Evolutionary conservation across 306 rosid species (phyloP), one percentile per base, ranked within the genome.

Genomic region (Medicago ruthenica): DNA sequence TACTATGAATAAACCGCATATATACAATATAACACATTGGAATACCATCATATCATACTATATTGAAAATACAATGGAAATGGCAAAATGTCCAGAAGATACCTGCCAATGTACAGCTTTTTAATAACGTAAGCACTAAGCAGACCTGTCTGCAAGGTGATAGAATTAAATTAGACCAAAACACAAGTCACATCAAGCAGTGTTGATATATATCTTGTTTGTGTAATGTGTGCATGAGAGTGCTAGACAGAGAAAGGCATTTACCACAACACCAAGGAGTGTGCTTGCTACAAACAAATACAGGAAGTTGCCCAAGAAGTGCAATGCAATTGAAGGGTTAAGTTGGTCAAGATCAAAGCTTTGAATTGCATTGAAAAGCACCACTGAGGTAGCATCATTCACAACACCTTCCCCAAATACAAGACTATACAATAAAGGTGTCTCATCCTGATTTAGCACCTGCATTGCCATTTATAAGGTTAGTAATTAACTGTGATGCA

Each of bases 331-430:
- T 64, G 79, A 20, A 73, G 90, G 45, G 60, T 90, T 89, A 63
- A 96, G 34, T 11, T 82, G 81, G 42, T 82, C 78, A 70, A 96
- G 89, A 79, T 96, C 98, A 86, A 96, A 92, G 91, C 85, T 92
- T 78, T 96, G 92, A 73, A 92, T 92, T 48, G 99, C 99, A 82
- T 96, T 96, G 88, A 96, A 96, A 86, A 96, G 98, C 78, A 96
- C 99, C 80, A 96, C 97, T 16, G 99, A 96, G 47, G 99, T 96
- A 21, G 99, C 99, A 87, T 96, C 99, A 31, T 96, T 96, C 47
- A 96, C 99, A 21, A 96, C 99, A 75, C 99, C 98, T 84, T 96
- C 99, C 72, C 99, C 99, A 57, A 96, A 96, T 62, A 96, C 99
- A 84, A 96, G 99, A 92, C 99, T 96, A 83, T 96, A 96, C 71